Conservation (phyloP, 768 basidiomycete species). For the Trametes maxima region DNA sequence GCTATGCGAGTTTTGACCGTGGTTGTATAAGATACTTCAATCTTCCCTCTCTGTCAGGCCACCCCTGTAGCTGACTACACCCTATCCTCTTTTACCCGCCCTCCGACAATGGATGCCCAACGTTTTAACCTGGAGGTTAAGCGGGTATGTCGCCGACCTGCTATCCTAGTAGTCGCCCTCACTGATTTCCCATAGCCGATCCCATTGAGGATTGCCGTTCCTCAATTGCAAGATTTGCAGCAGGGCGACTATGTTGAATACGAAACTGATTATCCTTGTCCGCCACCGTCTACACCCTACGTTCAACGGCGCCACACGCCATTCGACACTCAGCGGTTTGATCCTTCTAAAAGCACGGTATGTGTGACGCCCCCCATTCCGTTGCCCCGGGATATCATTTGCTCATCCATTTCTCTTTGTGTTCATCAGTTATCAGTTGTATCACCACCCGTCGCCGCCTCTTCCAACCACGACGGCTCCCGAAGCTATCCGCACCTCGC, state of each 20-base stretch:
- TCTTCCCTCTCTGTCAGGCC: neutral
- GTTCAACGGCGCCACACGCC: neutral
- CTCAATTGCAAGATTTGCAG: neutral
- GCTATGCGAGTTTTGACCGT: neutral
- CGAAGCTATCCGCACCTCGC: neutral
- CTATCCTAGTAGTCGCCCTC: neutral
- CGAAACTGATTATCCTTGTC: constrained; percentile 1
- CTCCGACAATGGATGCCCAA: neutral
- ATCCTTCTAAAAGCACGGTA: constrained; percentile 13
- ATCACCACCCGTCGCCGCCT: constrained; percentile 3
- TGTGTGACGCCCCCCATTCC: neutral
- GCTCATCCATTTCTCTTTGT: no score
- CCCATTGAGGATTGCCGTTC: constrained; percentile 1
- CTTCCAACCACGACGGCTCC: neutral
- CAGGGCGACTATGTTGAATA: constrained; percentile 1
- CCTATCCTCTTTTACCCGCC: neutral
- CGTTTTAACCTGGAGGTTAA: neutral
- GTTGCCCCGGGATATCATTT: neutral
- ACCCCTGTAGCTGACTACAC: neutral
- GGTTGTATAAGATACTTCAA: neutral
- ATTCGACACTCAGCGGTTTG: constrained; percentile 13
- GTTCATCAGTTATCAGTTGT: neutral
- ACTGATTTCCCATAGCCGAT: neutral
- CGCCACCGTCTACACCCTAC: constrained; percentile 11
- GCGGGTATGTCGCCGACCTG: neutral